Evolutionary conservation across 495 filamentous ascomycete species (phyloP), one percentile per base, ranked within the genome.

Genomic region (Trichocladium antarcticum): DNA sequence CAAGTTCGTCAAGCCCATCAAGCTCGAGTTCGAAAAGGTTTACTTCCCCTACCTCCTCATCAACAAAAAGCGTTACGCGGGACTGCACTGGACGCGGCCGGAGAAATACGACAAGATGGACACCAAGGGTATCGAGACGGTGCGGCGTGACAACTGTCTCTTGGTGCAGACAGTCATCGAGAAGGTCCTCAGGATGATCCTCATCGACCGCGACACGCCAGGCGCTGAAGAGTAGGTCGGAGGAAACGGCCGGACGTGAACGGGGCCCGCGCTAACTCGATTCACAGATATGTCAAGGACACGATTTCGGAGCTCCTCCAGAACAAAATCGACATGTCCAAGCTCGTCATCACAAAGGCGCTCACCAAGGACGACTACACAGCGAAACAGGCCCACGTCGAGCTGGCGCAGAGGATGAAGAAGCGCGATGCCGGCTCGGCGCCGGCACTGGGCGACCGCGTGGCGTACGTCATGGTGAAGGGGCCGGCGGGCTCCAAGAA

Each of bases 81-180:
- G 92, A 28, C 71, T 99, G 12, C 97, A 89, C 69, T 99, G 90
- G 89, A 97, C 93, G 16, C 88, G 83, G 38, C 77, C 92, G 0
- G 77, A 87, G n/a, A 95, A 93, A 63, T 89, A 81, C 56, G 92
- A 99, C 73, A 99, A 99, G 74, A 97, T 99, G 93, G 92, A 99
- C 62, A 95, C 84, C 56, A 99, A 99, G 65, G 92, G 92, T 73
- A 96, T 99, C 56, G 92, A 99, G 68, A 99, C 92, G 6, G 93
- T 99, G 37, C 80, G 92, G 28, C 74, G 92, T 74, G 92, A 99
- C 61, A 99, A 99, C 61, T 99, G 92, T 62, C 72, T 89, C 40
- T 70, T 99, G 28, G 92, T 97, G 9, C 89, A 95, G 60, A 95
- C 84, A 36, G 93, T 97, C 51, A 97, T 99, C 59, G 92, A 99